A percentile compares a stretch with the other conserved stretches of the same genome.
phyloP scores from a whole-genome alignment of 2,329 filamentous ascomycete species.

The Tolypocladium cylindrosporum region DNA sequence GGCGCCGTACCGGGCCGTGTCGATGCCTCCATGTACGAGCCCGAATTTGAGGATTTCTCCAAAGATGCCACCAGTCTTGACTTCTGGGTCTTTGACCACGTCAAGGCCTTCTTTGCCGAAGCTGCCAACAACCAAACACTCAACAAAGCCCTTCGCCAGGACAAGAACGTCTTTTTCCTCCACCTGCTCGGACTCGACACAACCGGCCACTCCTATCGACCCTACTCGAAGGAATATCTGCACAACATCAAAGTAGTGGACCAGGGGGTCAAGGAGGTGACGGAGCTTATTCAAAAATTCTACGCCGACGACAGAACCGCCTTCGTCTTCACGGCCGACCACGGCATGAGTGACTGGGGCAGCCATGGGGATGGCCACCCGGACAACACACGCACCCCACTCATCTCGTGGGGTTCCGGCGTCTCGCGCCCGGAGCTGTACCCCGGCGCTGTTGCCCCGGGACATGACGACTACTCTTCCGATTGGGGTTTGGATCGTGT shows the following conservation, averaged over 20 bases:
- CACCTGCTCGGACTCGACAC: slow-evolving; percentile 91
- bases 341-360: slow-evolving; percentile 99
- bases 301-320: slow-evolving; percentile 80
- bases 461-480: slow-evolving; percentile 83
- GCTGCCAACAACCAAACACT: slow-evolving; percentile 71
- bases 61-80: slow-evolving; percentile 73
- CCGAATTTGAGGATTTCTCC: slow-evolving; percentile 85
- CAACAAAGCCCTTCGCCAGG: slow-evolving; percentile 60
- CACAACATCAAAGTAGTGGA: slow-evolving; percentile 94
- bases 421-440: slow-evolving; percentile 63
- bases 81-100: slow-evolving; percentile 90
- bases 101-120: slow-evolving; percentile 74
- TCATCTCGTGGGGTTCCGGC: slow-evolving; percentile 90
- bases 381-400: slow-evolving; percentile 88
- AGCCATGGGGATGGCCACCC: slow-evolving; percentile 97
- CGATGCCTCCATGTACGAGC: slow-evolving; percentile 74
- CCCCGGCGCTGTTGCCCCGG: slow-evolving; percentile 50
- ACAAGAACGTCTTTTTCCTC: slow-evolving; percentile 90
- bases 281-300: slow-evolving; percentile 72
- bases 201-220: slow-evolving; percentile 73
- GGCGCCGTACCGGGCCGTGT: slow-evolving; percentile 84
- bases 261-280: slow-evolving; percentile 75
- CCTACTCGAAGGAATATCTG: slow-evolving; percentile 92
- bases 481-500: slow-evolving; percentile 81
- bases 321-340: slow-evolving; percentile 94